Percentiles rank a stretch among this genome's conserved stretches.
phyloP scores from a whole-genome alignment of 2,329 filamentous ascomycete species.

The Tolypocladium guangdongense region DNA sequence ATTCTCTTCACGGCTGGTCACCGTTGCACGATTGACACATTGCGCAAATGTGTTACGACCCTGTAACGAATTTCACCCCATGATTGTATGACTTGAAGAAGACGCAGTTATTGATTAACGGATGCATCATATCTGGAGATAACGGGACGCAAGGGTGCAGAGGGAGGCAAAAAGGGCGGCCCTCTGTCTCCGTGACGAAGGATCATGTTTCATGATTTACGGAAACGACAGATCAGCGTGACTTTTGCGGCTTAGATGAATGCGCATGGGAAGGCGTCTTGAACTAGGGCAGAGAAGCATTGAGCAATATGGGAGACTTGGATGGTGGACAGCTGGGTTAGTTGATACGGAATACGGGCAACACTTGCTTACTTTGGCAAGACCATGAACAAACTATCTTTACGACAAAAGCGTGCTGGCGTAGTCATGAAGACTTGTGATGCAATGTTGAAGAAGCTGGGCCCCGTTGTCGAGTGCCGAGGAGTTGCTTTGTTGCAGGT shows the following conservation, averaged over 20 bases:
- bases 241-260: slow-evolving; percentile 9
- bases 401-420: background rate
- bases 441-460: background rate
- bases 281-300: slow-evolving; percentile 4
- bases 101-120: slow-evolving; percentile 14
- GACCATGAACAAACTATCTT: background rate
- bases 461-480: too few relatives aligned
- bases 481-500: too few relatives aligned
- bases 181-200: background rate
- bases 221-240: slow-evolving; percentile 5
- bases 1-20: slow-evolving; percentile 21
- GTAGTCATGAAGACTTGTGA: background rate
- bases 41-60: slow-evolving; percentile 24
- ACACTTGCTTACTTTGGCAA: background rate
- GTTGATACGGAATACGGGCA: background rate
- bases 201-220: slow-evolving; percentile 17
- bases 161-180: background rate
- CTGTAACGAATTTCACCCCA: slow-evolving; percentile 13
- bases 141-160: background rate
- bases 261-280: slow-evolving; percentile 9
- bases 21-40: slow-evolving; percentile 18
- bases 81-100: slow-evolving; percentile 30
- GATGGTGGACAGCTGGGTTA: background rate
- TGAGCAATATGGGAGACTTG: slow-evolving; percentile 7
- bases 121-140: background rate